Percentiles rank a stretch among this genome's conserved stretches.
These are phyloP conservation scores for Pezicula radicicola DNA, from an alignment of 2,329 filamentous ascomycete genomes.

Conservation along the genomic window DNA sequence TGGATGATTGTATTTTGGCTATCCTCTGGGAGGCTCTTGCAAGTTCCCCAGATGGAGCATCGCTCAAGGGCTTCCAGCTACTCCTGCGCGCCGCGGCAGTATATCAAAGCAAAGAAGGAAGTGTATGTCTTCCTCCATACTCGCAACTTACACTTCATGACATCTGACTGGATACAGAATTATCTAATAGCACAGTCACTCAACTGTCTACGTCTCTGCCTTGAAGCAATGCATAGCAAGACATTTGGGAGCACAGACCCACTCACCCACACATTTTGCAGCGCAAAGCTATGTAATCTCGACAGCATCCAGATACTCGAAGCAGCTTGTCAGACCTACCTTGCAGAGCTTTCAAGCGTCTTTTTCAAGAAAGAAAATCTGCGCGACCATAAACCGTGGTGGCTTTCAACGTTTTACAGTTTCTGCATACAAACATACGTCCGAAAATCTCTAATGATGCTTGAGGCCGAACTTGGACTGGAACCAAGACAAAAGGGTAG, in stretches of 20 bases:
- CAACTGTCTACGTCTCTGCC: constrained; percentile 13
- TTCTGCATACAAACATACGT: constrained; percentile 14
- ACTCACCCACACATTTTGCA: neutral
- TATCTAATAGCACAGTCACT: constrained; percentile 17
- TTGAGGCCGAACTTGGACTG: neutral
- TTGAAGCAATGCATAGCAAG: constrained; percentile 11
- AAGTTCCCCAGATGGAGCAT: neutral
- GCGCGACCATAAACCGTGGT: constrained; percentile 8
- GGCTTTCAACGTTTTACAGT: constrained; percentile 15
- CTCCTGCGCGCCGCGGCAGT: constrained; percentile 1
- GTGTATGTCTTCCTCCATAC: neutral
- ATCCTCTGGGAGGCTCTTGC: neutral
- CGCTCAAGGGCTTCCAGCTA: neutral
- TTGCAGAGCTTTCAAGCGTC: constrained; percentile 11
- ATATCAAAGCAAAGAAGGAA: constrained; percentile 4
- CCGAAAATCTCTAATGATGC: constrained; percentile 2
- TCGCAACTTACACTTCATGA: neutral
- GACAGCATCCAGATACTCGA: too few species aligned
- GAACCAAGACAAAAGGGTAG: neutral
- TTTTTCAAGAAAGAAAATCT: constrained; percentile 16
- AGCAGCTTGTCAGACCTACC: constrained; percentile 2
- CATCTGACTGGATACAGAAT: constrained; percentile 5
- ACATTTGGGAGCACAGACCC: neutral
- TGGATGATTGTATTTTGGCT: constrained; percentile 2
- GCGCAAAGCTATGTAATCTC: too few species aligned